A percentile compares a stretch with the other conserved stretches of the same genome.
phyloP scores from a whole-genome alignment of 2,329 filamentous ascomycete species.

The Arachnomyces sp. region DNA sequence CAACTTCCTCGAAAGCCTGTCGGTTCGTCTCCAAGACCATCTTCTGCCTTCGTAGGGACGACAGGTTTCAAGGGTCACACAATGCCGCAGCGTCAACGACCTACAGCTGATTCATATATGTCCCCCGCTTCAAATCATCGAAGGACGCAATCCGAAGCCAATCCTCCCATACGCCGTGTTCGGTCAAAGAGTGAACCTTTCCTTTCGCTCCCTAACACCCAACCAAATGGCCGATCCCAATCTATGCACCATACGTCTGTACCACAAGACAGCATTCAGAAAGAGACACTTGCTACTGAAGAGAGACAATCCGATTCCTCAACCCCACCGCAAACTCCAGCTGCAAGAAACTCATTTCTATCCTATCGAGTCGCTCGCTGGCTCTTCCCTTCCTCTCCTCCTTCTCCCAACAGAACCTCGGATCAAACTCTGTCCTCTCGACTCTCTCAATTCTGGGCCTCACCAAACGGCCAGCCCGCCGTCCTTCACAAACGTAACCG shows the following conservation, averaged over 20 bases:
- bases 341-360: conserved; percentile 13
- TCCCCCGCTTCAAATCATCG: not conserved
- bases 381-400: conserved; percentile 18
- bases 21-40: conserved; percentile 24
- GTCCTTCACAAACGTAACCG: conserved; percentile 15
- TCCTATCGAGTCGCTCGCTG: conserved; percentile 25
- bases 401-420: conserved; percentile 14
- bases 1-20: conserved; percentile 31
- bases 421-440: conserved; percentile 4
- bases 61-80: conserved; percentile 7
- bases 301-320: conserved; percentile 8
- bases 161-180: not conserved
- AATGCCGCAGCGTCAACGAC: conserved; percentile 10
- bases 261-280: conserved; percentile 4
- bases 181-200: conserved; percentile 5
- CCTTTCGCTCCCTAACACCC: conserved; percentile 12
- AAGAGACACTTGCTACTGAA: conserved; percentile 8
- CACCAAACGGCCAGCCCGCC: conserved; percentile 2
- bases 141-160: not conserved
- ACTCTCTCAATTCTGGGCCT: not conserved
- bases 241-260: conserved; percentile 18
- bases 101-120: conserved; percentile 1
- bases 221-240: conserved; percentile 18
- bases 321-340: conserved; percentile 9
- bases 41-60: conserved; percentile 9